Conservation (phyloP, 768 basidiomycete genomes). For the Coprinopsis strossmayeri region DNA sequence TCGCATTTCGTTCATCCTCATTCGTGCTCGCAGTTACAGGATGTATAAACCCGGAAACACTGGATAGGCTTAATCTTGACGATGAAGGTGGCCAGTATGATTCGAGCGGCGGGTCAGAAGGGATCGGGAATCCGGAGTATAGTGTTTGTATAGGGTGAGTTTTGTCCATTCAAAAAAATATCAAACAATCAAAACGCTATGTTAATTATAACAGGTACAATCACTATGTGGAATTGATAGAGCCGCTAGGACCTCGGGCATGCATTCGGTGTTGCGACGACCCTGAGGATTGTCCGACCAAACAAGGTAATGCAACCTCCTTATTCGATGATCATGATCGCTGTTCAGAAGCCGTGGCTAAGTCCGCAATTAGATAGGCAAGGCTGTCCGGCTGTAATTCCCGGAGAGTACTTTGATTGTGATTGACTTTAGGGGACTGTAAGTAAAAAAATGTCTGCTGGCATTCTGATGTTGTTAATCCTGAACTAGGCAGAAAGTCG, state of each 20-base stretch:
- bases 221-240: conserved; percentile 54
- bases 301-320: conserved; percentile 30
- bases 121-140: conserved; percentile 44
- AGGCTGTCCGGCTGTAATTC: conserved; percentile 47
- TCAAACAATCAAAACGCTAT: not conserved
- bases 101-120: conserved; percentile 45
- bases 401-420: conserved; percentile 51
- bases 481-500: no score
- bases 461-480: no score
- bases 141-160: conserved; percentile 46
- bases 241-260: conserved; percentile 42
- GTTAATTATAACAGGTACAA: conserved; percentile 31
- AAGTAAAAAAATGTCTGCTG: no score
- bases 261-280: conserved; percentile 58
- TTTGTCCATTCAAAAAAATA: not conserved
- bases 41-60: conserved; percentile 39
- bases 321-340: not conserved
- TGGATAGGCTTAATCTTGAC: conserved; percentile 37
- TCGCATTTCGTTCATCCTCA: not conserved
- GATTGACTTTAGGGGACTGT: no score
- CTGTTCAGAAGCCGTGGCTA: not conserved
- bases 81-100: conserved; percentile 55
- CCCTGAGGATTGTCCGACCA: conserved; percentile 44
- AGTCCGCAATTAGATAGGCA: conserved; percentile 29
- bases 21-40: conserved; percentile 39